Percentiles rank a stretch among this genome's conserved stretches.
Evolutionary conservation across 2,329 filamentous ascomycete species (phyloP).

Genomic region (Mariannaea sp.): DNA sequence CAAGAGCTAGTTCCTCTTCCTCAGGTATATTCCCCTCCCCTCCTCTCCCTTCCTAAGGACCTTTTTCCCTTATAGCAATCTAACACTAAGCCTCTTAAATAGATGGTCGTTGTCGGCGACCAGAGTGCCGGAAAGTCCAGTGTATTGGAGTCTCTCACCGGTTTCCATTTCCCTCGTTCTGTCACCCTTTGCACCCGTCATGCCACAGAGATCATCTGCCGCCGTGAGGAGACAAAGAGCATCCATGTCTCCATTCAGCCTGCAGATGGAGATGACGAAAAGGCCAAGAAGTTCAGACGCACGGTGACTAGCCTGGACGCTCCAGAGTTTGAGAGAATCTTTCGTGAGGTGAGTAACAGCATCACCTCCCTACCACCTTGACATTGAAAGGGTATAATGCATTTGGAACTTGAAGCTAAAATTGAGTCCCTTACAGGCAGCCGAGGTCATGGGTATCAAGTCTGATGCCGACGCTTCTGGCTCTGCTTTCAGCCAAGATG

Average conservation of each 20-base stretch:
- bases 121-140: conserved; percentile 88
- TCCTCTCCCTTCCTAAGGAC: accelerated
- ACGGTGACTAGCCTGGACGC: conserved; percentile 32
- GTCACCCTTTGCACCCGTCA: conserved; percentile 54
- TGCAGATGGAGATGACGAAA: conserved; percentile 15
- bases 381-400: too few species aligned
- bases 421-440: conserved; percentile 44
- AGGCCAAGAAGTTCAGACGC: conserved; percentile 37
- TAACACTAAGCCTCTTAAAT: too few species aligned
- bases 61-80: too few species aligned
- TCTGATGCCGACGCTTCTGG: conserved; percentile 23
- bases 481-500: conserved; percentile 52
- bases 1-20: conserved; percentile 43
- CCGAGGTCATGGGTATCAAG: conserved; percentile 51
- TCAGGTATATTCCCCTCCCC: conserved; percentile 56
- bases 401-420: neutral
- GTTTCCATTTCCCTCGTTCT: conserved; percentile 52
- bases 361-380: accelerated
- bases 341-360: conserved; percentile 46
- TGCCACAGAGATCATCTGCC: conserved; percentile 53
- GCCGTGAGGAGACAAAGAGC: conserved; percentile 43
- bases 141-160: conserved; percentile 70
- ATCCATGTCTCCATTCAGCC: conserved; percentile 49
- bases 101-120: conserved; percentile 82
- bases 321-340: conserved; percentile 44